A percentile compares a stretch with the other conserved stretches of the same genome.
phyloP scores from a whole-genome alignment of 768 basidiomycete genomes.

The Tricholoma furcatifolium region DNA sequence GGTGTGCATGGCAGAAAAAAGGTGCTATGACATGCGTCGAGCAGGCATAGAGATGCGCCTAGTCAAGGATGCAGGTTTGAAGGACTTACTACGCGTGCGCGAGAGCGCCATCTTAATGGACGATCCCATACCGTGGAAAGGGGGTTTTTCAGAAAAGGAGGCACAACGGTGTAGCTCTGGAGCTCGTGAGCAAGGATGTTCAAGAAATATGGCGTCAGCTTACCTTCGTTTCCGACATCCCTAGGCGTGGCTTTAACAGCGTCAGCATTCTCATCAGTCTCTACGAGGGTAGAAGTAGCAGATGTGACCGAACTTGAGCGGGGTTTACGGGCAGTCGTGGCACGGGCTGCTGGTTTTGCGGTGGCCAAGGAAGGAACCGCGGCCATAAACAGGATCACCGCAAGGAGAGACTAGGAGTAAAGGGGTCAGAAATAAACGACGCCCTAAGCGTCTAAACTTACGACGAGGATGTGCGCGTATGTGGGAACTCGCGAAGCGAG shows the following conservation, averaged over 20 bases:
- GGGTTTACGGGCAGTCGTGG: not conserved
- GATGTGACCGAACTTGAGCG: not conserved
- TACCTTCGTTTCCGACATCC: not conserved
- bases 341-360: not conserved
- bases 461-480: no score
- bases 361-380: not conserved
- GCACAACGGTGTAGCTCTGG: not conserved
- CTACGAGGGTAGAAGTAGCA: not conserved
- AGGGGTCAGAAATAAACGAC: no score
- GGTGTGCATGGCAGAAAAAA: not conserved
- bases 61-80: not conserved
- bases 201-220: not conserved
- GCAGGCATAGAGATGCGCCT: not conserved
- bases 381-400: not conserved
- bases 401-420: not conserved
- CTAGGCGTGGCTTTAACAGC: not conserved
- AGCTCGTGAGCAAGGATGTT: no score
- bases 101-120: constrained; percentile 1
- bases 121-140: not conserved
- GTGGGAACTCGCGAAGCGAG: no score
- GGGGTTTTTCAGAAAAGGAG: not conserved
- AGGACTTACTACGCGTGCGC: not conserved
- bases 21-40: not conserved
- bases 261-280: not conserved
- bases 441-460: not conserved